Conservation (phyloP, 768 basidiomycete species). For the Boletales sp. region DNA sequence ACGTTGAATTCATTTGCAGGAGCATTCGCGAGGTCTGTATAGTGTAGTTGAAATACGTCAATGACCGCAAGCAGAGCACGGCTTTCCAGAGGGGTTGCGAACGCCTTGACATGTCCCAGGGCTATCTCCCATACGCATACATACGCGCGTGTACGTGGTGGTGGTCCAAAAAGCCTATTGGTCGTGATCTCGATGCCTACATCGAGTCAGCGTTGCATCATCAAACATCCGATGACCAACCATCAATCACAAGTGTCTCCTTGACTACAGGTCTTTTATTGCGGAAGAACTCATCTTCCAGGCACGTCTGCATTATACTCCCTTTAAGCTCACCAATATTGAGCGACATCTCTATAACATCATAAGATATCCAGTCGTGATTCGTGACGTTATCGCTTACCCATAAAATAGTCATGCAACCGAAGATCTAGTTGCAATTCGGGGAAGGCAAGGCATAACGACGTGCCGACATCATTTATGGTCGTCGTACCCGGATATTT, state of each 20-base stretch:
- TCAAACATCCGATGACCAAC: conserved; percentile 22
- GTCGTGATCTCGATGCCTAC: conserved; percentile 75
- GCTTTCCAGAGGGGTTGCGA: conserved; percentile 52
- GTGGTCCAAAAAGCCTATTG: conserved; percentile 86
- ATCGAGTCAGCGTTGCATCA: conserved; percentile 1
- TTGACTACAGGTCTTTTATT: conserved; percentile 16
- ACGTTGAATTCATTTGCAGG: conserved; percentile 68
- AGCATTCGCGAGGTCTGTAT: conserved; percentile 72
- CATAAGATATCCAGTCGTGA: conserved; percentile 6
- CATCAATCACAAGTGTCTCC: conserved; percentile 48
- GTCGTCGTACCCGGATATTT: conserved; percentile 15
- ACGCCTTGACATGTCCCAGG: conserved; percentile 59
- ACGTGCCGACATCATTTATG: conserved; percentile 46
- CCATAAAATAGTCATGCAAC: conserved; percentile 87
- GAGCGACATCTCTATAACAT: conserved; percentile 64
- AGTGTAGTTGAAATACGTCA: conserved; percentile 64
- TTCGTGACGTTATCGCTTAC: conserved; percentile 36
- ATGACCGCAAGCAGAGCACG: conserved; percentile 49
- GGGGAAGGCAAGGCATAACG: conserved; percentile 56
- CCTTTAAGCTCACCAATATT: conserved; percentile 64
- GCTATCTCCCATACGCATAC: conserved; percentile 90
- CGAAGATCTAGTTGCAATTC: conserved; percentile 74
- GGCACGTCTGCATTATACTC: conserved; percentile 44
- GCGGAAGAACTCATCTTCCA: conserved; percentile 37
- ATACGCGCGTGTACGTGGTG: conserved; percentile 80